These are phyloP conservation scores for Cladorrhinum sp. DNA, from an alignment of 2,329 filamentous ascomycete species.

Conservation along the genomic window DNA sequence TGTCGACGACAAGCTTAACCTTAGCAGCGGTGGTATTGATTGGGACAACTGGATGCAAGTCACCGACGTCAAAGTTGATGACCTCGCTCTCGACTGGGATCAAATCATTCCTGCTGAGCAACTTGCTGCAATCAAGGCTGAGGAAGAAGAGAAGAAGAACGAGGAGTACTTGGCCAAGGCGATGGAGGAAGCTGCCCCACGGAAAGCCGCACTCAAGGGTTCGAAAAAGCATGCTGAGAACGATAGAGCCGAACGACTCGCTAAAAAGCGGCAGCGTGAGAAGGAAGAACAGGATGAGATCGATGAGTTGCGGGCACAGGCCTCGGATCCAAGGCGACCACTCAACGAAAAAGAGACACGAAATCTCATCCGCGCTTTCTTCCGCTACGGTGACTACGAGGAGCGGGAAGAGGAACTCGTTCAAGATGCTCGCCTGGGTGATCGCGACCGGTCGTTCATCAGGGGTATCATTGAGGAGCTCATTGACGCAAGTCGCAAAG, in stretches of 20 bases:
- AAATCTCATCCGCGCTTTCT: constrained; percentile 84
- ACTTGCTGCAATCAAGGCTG: constrained; percentile 81
- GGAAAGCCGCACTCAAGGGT: constrained; percentile 64
- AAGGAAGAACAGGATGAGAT: constrained; percentile 68
- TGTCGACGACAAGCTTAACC: constrained; percentile 84
- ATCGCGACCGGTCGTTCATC: constrained; percentile 78
- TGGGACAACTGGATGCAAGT: constrained; percentile 97
- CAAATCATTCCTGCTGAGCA: constrained; percentile 96
- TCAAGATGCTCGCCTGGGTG: constrained; percentile 77
- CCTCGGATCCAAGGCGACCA: constrained; percentile 81
- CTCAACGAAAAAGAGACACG: constrained; percentile 90
- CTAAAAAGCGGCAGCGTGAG: constrained; percentile 64
- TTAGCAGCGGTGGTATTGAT: constrained; percentile 80
- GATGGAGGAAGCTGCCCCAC: constrained; percentile 80
- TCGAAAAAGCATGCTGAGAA: constrained; percentile 48
- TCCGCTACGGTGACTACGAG: constrained; percentile 86
- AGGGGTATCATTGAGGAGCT: constrained; percentile 74
- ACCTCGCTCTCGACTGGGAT: constrained; percentile 81
- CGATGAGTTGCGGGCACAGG: constrained; percentile 70
- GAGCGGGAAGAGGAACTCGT: constrained; percentile 86
- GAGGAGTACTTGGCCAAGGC: constrained; percentile 79
- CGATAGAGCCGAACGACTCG: constrained; percentile 62
- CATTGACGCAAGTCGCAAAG: constrained; percentile 54
- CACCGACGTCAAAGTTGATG: constrained; percentile 93
- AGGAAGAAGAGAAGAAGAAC: constrained; percentile 80